A percentile compares a stretch with the other conserved stretches of the same genome.
Evolutionary conservation across 495 filamentous ascomycete species (phyloP).

Genomic region (Talaromyces trachyspermus): DNA sequence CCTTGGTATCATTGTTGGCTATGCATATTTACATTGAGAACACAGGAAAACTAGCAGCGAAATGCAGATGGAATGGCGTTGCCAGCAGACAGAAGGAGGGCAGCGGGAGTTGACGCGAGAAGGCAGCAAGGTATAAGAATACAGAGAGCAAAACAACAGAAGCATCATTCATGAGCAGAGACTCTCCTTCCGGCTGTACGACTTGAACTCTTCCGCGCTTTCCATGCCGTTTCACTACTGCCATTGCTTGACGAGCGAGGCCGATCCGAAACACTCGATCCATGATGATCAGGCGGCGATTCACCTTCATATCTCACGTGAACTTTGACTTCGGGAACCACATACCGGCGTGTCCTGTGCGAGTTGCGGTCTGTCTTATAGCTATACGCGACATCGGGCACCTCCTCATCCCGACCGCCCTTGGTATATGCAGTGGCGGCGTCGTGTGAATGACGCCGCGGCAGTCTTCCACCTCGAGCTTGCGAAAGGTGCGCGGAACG

Average conservation of each 20-base stretch:
- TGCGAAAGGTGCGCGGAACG: constrained; percentile 26
- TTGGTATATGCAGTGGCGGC: constrained; percentile 18
- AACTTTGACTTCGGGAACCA: neutral
- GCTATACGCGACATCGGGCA: too few relatives aligned
- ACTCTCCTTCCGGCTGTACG: neutral
- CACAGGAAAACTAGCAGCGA: too few relatives aligned
- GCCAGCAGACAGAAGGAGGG: too few relatives aligned
- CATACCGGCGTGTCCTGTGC: neutral
- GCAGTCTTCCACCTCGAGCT: constrained; percentile 16
- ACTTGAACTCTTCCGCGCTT: neutral
- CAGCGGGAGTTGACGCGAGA: too few relatives aligned
- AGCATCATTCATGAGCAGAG: neutral
- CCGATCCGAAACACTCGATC: constrained; percentile 6
- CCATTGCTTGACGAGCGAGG: constrained; percentile 5
- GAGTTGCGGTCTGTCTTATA: neutral
- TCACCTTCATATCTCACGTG: neutral
- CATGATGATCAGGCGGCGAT: neutral
- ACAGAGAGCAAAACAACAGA: too few relatives aligned
- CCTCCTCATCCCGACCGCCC: too few relatives aligned
- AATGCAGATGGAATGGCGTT: too few relatives aligned
- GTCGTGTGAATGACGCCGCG: constrained; percentile 39
- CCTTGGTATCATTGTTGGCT: too few relatives aligned
- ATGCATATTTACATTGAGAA: too few relatives aligned
- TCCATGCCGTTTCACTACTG: constrained; percentile 1
- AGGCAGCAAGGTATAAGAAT: too few relatives aligned